phyloP scores from a whole-genome alignment of 2,329 filamentous ascomycete genomes.

The Lecanicillium sp. region DNA sequence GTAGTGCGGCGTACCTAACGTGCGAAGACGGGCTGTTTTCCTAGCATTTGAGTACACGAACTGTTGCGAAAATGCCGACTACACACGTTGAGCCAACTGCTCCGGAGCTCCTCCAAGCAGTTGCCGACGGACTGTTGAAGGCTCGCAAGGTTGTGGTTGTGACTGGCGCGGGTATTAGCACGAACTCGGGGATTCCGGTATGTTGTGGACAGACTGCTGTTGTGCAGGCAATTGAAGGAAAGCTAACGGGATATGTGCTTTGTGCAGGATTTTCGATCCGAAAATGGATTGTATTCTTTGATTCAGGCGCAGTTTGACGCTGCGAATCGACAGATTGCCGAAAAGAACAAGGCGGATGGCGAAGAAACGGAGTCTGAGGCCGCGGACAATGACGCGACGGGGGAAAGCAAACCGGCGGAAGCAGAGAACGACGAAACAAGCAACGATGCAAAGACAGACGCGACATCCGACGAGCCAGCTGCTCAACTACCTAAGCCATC shows the following conservation, averaged over 20 bases:
- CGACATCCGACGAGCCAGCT: conserved; percentile 5
- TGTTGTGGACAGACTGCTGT: conserved; percentile 3
- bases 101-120: conserved; percentile 49
- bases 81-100: conserved; percentile 45
- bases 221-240: neutral
- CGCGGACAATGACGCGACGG: conserved; percentile 3
- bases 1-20: too few species aligned
- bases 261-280: conserved; percentile 59
- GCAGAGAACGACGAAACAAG: neutral
- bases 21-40: too few species aligned
- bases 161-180: conserved; percentile 67
- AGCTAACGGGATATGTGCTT: conserved; percentile 11
- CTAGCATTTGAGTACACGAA: too few species aligned
- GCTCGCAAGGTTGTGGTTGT: conserved; percentile 64
- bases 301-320: conserved; percentile 62
- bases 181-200: conserved; percentile 69
- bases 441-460: conserved; percentile 4
- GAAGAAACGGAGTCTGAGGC: neutral
- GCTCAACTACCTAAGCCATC: neutral
- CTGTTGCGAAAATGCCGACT: conserved; percentile 44
- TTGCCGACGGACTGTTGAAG: conserved; percentile 57
- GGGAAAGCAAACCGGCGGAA: neutral
- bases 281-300: conserved; percentile 64
- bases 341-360: conserved; percentile 16
- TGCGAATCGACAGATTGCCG: conserved; percentile 30